Evolutionary conservation across 768 basidiomycete species (phyloP).

Genomic region (Neoboletus magnificus): DNA sequence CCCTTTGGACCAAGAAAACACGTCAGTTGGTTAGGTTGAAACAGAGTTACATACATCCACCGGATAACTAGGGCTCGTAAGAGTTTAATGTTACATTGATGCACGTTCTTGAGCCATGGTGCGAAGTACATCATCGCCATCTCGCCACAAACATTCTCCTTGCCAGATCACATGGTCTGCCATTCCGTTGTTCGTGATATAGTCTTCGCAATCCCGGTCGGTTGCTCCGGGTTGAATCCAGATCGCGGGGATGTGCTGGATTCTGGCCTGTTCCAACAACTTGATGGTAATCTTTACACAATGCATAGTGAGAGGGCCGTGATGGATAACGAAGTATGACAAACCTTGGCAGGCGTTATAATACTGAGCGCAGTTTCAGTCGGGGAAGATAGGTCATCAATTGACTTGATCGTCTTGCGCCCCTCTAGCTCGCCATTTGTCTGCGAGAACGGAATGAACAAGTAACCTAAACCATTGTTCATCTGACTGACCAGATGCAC

Average conservation of each 20-base stretch:
- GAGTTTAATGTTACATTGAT: constrained; percentile 10
- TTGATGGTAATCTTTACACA: constrained; percentile 62
- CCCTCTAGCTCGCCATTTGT: constrained; percentile 71
- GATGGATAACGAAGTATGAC: background rate
- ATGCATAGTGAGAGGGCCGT: background rate
- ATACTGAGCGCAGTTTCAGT: constrained; percentile 71
- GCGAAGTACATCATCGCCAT: constrained; percentile 58
- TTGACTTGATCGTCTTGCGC: constrained; percentile 48
- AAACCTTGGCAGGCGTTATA: constrained; percentile 72
- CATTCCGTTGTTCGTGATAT: constrained; percentile 63
- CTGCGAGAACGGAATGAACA: constrained; percentile 34
- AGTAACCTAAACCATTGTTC: background rate
- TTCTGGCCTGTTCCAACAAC: constrained; percentile 63
- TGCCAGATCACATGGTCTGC: constrained; percentile 70
- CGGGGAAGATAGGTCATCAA: constrained; percentile 58
- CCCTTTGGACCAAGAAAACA: background rate
- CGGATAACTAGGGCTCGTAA: background rate
- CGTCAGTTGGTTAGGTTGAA: background rate
- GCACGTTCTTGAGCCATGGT: constrained; percentile 22
- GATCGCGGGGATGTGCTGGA: constrained; percentile 66
- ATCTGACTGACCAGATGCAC: constrained; percentile 61
- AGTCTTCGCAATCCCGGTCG: constrained; percentile 58
- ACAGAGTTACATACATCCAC: background rate
- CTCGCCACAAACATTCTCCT: constrained; percentile 78
- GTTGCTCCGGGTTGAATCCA: constrained; percentile 93